Evolutionary conservation across 768 basidiomycete species (phyloP).

Genomic region (Hydnum rufescens): DNA sequence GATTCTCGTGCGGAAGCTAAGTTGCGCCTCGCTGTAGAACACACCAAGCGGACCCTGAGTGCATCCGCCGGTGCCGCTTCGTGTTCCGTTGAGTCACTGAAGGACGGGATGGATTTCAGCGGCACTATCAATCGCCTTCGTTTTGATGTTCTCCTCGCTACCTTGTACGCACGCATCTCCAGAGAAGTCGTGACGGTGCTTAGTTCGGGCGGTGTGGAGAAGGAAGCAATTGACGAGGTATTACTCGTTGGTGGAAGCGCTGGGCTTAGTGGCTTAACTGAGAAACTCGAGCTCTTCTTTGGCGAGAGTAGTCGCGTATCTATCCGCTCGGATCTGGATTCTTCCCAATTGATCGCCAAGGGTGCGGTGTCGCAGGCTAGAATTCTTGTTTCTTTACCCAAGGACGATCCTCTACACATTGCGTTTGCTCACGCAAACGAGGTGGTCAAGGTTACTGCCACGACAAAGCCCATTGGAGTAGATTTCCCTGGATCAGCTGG

Average conservation of each 20-base stretch:
- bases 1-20: slow-evolving; percentile 86
- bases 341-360: slow-evolving; percentile 11
- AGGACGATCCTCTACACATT: slow-evolving; percentile 9
- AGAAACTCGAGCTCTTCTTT: slow-evolving; percentile 7
- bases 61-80: slow-evolving; percentile 76
- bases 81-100: slow-evolving; percentile 83
- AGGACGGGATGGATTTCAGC: slow-evolving; percentile 82
- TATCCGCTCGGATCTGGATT: slow-evolving; percentile 9
- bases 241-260: slow-evolving; percentile 14
- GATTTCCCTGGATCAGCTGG: slow-evolving; percentile 9
- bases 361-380: slow-evolving; percentile 13
- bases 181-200: slow-evolving; percentile 9
- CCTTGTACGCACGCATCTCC: slow-evolving; percentile 11
- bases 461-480: slow-evolving; percentile 12
- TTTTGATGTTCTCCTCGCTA: slow-evolving; percentile 13
- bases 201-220: slow-evolving; percentile 8
- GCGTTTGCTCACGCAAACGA: slow-evolving; percentile 5
- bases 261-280: slow-evolving; percentile 10
- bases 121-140: slow-evolving; percentile 40
- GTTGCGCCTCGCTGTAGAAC: slow-evolving; percentile 77
- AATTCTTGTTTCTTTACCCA: slow-evolving; percentile 10
- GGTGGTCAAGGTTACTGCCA: slow-evolving; percentile 9
- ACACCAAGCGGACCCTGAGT: slow-evolving; percentile 82
- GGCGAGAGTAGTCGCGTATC: slow-evolving; percentile 12
- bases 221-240: slow-evolving; percentile 14